These are phyloP conservation scores for Phytophthora syringae DNA, from an alignment of 352 stramenopile genomes.

Conservation along the genomic window DNA sequence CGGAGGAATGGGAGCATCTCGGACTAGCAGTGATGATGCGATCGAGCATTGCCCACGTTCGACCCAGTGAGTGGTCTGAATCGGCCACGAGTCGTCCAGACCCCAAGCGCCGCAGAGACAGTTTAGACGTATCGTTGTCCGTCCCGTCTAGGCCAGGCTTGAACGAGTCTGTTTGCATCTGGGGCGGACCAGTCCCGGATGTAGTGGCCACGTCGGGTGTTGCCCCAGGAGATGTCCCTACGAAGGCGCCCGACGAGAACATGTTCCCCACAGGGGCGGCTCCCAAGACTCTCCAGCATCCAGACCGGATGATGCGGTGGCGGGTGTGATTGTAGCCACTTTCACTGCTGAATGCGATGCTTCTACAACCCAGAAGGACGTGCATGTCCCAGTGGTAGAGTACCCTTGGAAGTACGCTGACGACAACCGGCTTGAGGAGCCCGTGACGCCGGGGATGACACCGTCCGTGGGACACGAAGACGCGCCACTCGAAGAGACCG, in stretches of 20 bases:
- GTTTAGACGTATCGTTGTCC: background rate
- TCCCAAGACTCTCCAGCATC: background rate
- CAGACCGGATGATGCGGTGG: background rate
- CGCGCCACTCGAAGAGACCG: too few relatives aligned
- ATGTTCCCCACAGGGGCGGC: slow-evolving; percentile 8
- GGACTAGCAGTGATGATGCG: background rate
- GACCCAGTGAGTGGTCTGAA: background rate
- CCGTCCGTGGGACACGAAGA: too few relatives aligned
- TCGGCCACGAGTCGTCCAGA: background rate
- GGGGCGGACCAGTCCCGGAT: background rate
- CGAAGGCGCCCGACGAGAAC: slow-evolving; percentile 3
- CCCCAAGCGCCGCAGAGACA: background rate
- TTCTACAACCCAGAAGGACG: too few relatives aligned
- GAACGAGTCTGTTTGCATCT: background rate
- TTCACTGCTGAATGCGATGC: too few relatives aligned
- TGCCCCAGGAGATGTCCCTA: background rate
- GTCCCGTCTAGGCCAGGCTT: background rate
- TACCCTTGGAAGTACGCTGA: background rate
- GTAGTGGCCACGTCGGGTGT: background rate
- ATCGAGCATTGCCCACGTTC: background rate
- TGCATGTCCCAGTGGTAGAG: background rate
- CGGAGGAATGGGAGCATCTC: background rate
- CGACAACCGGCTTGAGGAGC: too few relatives aligned
- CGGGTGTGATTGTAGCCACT: background rate
- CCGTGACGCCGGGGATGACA: too few relatives aligned